These are phyloP conservation scores for Yarrowia porcina DNA, from an alignment of 805 yeast species.

Conservation along the genomic window DNA sequence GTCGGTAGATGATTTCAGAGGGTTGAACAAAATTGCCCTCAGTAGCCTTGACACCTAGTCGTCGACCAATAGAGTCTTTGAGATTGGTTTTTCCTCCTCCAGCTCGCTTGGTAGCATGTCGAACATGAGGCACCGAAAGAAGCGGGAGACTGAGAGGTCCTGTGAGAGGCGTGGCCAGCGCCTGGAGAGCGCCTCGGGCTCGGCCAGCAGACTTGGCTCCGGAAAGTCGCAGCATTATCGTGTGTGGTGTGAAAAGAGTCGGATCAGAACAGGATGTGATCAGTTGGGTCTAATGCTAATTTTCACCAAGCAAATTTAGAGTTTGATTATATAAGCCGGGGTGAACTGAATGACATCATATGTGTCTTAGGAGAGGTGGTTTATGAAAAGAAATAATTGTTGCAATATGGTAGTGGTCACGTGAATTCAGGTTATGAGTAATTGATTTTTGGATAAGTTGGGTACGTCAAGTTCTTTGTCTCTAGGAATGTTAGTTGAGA, in stretches of 20 bases:
- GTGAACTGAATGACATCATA: too few relatives aligned
- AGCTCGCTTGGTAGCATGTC: conserved; percentile 91
- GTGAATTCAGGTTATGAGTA: too few relatives aligned
- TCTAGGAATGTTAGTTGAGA: too few relatives aligned
- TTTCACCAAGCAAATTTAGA: too few relatives aligned
- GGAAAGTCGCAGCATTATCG: conserved; percentile 14
- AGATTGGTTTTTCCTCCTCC: conserved; percentile 93
- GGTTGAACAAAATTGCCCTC: conserved; percentile 74
- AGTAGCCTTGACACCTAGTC: conserved; percentile 84
- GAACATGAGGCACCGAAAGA: conserved; percentile 41
- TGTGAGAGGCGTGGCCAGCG: background rate
- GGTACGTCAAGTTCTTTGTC: too few relatives aligned
- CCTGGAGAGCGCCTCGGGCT: background rate
- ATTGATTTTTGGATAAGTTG: too few relatives aligned
- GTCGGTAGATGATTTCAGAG: conserved; percentile 88
- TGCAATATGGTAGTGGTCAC: too few relatives aligned
- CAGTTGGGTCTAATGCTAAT: conserved; percentile 15
- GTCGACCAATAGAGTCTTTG: conserved; percentile 91
- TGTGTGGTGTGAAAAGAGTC: background rate
- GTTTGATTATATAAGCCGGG: too few relatives aligned
- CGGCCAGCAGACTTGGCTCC: conserved; percentile 10
- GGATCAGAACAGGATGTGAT: too few relatives aligned
- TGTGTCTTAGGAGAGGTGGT: too few relatives aligned
- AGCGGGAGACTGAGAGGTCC: conserved; percentile 19
- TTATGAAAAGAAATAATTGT: too few relatives aligned